Conservation (phyloP, 345 rosid genomes). For the Lagerstroemia speciosa region DNA sequence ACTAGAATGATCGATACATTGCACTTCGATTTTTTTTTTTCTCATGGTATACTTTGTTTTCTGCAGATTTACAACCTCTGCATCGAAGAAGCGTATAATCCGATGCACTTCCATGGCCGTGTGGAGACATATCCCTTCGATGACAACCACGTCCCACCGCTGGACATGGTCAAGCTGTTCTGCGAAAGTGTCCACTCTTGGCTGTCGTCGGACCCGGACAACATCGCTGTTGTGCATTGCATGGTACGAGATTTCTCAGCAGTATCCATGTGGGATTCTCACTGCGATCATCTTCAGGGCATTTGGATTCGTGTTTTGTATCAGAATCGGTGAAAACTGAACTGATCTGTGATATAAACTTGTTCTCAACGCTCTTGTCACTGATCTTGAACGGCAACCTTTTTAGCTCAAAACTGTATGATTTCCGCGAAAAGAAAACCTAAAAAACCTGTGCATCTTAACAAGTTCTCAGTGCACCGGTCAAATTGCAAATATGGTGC, state of each 20-base stretch:
- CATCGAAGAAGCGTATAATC: slow-evolving; percentile 70
- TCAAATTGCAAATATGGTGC: no score
- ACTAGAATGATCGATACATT: no score
- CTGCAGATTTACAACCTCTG: slow-evolving; percentile 72
- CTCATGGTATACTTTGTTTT: not conserved
- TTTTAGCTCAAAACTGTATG: no score
- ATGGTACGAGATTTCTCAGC: slow-evolving; percentile 40
- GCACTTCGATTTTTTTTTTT: no score
- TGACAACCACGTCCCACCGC: slow-evolving; percentile 89
- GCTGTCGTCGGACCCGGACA: slow-evolving; percentile 60
- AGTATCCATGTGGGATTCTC: not conserved
- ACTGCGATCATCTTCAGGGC: not conserved
- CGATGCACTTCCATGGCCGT: slow-evolving; percentile 64
- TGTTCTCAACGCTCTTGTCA: no score
- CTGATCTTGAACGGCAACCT: no score
- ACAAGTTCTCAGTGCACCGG: no score
- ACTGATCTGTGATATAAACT: no score
- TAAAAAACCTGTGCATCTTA: no score
- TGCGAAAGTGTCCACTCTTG: slow-evolving; percentile 81
- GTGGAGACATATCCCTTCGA: slow-evolving; percentile 81
- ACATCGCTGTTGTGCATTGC: slow-evolving; percentile 82
- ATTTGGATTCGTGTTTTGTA: no score
- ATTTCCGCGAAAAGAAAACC: no score
- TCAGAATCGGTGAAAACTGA: no score
- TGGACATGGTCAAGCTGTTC: slow-evolving; percentile 60